Base-by-base conservation (phyloP, 495 filamentous ascomycete species). In the Talaromyces stipitatus region DNA sequence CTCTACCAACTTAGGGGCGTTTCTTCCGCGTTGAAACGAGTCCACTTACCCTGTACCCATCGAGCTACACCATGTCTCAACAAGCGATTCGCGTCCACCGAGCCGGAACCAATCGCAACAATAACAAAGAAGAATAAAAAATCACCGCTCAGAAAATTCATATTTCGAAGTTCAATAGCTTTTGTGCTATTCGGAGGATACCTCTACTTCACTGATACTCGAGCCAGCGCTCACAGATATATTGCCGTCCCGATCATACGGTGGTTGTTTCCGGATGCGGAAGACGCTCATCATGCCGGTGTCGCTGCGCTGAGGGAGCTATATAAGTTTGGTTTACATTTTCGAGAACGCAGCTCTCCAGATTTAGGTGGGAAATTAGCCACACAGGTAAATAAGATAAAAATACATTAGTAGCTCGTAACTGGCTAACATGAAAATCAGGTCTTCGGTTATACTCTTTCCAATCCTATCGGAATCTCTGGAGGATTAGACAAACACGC, bases 401-500 rank as follows among this genome's bases (percentile, higher is more conserved):
- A 16, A 5, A 0, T 18, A 16, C 16, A 4, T 38, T 0, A 16
- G 33, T 38, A 6, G 33, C 16, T 38, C 33, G 28, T 12, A 14
- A n/a, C 45, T 26, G 3, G 11, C 23, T 24, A 36, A 45, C 41
- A 33, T 61, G 64, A 33, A 64, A 29, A 22, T 47, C 58, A 82
- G 69, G 82, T 98, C 18, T 97, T 95, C 66, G 91, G 89, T 14
- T 81, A 88, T 53, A 79, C 70, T 10, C 77, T 98, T 27, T 73
- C 78, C 55, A 96, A 95, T 68, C 94, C 94, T 0, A 84, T 97
- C 58, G 95, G 85, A 47, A 96, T 91, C 48, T 95, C 91, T 6
- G 95, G 89, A 8, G 94, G 94, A 30, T 81, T 98, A 14, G 94
- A 98, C 75, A 97, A 98, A 72, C 81, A 95, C 66, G 95, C 84